Percentiles rank a stretch among this genome's conserved stretches.
Evolutionary conservation across 805 yeast species (phyloP).

Genomic region (Hanseniaspora nectarophila): DNA sequence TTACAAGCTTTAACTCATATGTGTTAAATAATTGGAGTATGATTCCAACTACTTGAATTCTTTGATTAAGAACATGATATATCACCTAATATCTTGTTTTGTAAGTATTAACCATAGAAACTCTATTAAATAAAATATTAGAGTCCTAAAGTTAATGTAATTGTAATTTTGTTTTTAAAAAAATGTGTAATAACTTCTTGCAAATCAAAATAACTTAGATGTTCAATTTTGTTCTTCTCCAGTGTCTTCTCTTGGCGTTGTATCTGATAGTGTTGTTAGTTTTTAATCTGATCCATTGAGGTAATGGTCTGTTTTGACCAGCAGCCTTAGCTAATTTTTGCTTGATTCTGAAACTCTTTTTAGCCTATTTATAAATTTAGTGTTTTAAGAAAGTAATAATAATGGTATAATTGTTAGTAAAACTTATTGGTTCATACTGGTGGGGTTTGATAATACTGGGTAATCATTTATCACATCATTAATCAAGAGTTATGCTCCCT

Average conservation of each 20-base stretch:
- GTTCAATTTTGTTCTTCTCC: slow-evolving; percentile 99
- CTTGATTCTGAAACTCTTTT: slow-evolving; percentile 93
- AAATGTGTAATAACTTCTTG: slow-evolving; percentile 3
- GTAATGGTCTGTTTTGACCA: slow-evolving; percentile 98
- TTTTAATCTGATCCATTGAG: slow-evolving; percentile 98
- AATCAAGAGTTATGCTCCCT: neutral
- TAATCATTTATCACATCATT: neutral
- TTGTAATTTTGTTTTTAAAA: slow-evolving; percentile 1
- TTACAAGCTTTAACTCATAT: slow-evolving; percentile 1
- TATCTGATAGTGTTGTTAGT: slow-evolving; percentile 95
- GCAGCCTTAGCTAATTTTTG: slow-evolving; percentile 98
- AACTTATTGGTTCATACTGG: neutral
- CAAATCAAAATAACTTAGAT: slow-evolving; percentile 38
- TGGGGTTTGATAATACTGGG: neutral
- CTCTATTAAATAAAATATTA: neutral
- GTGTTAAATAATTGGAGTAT: neutral
- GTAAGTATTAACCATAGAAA: neutral
- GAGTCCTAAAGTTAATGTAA: neutral
- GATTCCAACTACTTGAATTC: neutral
- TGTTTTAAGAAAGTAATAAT: neutral
- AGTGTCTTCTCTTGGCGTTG: slow-evolving; percentile 99
- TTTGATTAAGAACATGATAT: slow-evolving; percentile 1
- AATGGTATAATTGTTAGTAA: slow-evolving; percentile 11
- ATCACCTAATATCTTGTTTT: neutral
- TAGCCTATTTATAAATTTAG: slow-evolving; percentile 41